phyloP scores from a whole-genome alignment of 2,329 filamentous ascomycete genomes.

The Grosmannia penicillata region DNA sequence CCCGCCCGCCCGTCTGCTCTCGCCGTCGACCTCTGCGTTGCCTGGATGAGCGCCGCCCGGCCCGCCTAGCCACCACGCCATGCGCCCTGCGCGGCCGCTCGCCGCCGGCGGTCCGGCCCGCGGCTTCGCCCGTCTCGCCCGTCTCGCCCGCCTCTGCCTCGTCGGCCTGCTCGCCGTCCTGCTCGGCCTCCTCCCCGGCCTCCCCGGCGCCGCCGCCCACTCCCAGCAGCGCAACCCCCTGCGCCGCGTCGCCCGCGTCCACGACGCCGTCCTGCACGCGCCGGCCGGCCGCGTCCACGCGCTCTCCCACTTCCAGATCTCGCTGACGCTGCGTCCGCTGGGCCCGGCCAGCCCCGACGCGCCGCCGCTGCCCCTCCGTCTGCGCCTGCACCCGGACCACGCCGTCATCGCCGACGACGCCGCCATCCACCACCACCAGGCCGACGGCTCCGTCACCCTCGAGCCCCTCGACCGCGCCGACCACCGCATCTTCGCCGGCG shows the following conservation, averaged over 20 bases:
- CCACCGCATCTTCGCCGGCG: slow-evolving; percentile 75
- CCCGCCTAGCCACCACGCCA: too few relatives aligned
- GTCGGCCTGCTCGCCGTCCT: slow-evolving; percentile 1
- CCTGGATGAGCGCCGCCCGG: too few relatives aligned
- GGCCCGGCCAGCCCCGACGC: slow-evolving; percentile 25
- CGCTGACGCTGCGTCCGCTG: slow-evolving; percentile 56
- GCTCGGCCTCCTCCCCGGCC: slow-evolving; percentile 2
- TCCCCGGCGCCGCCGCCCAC: slow-evolving; percentile 33
- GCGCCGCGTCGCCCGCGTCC: slow-evolving; percentile 55
- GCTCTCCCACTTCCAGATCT: slow-evolving; percentile 70
- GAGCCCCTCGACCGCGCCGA: slow-evolving; percentile 57
- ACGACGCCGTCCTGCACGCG: slow-evolving; percentile 64
- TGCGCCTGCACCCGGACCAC: slow-evolving; percentile 78
- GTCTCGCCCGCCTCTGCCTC: neutral
- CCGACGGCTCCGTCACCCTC: slow-evolving; percentile 55
- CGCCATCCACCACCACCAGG: slow-evolving; percentile 53
- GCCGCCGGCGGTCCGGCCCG: too few relatives aligned
- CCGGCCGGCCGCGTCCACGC: slow-evolving; percentile 67
- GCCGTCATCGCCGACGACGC: slow-evolving; percentile 72
- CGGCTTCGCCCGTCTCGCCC: neutral
- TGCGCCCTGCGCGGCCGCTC: too few relatives aligned
- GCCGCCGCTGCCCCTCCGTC: slow-evolving; percentile 59
- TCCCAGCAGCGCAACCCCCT: slow-evolving; percentile 66
- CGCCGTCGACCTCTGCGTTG: too few relatives aligned
- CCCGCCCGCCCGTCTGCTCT: too few relatives aligned